Percentiles rank a stretch among this genome's conserved stretches.
Evolutionary conservation across 2,329 filamentous ascomycete genomes (phyloP).

Genomic region (Ascochyta koolunga): DNA sequence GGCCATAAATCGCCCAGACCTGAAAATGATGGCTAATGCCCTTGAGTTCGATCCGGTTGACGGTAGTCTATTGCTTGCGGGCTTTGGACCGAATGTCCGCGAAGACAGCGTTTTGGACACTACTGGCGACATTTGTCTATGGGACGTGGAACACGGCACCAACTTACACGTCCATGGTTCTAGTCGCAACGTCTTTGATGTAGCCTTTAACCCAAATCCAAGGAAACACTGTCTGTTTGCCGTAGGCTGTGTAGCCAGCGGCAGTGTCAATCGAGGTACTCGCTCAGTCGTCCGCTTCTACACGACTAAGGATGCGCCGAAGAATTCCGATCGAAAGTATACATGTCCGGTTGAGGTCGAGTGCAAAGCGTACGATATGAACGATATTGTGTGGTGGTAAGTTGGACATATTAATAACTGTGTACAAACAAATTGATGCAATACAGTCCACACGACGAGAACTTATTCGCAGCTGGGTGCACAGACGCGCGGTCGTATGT

Average conservation of each 20-base stretch:
- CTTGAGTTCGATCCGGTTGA: conserved; percentile 40
- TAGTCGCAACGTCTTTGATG: conserved; percentile 63
- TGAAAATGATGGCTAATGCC: conserved; percentile 39
- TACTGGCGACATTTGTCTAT: conserved; percentile 61
- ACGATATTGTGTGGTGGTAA: conserved; percentile 61
- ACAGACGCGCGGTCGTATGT: conserved; percentile 66
- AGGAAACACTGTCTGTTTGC: conserved; percentile 54
- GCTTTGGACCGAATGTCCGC: conserved; percentile 55
- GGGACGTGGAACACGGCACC: conserved; percentile 54
- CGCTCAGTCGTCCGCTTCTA: conserved; percentile 62
- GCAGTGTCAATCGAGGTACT: conserved; percentile 47
- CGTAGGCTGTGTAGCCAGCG: conserved; percentile 56
- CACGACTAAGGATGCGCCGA: conserved; percentile 33
- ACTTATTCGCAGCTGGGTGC: conserved; percentile 64
- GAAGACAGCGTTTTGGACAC: conserved; percentile 42
- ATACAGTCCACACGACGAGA: conserved; percentile 53
- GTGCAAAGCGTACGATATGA: conserved; percentile 66
- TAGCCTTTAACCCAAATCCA: conserved; percentile 59
- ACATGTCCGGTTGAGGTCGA: conserved; percentile 54
- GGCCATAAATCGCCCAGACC: conserved; percentile 34
- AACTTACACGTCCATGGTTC: conserved; percentile 53
- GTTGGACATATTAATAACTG: neutral
- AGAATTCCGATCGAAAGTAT: conserved; percentile 35
- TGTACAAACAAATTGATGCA: neutral
- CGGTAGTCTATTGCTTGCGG: conserved; percentile 58